Base-by-base conservation (phyloP, 2,329 filamentous ascomycete species). In the Magnaporthiopsis incrustans region DNA sequence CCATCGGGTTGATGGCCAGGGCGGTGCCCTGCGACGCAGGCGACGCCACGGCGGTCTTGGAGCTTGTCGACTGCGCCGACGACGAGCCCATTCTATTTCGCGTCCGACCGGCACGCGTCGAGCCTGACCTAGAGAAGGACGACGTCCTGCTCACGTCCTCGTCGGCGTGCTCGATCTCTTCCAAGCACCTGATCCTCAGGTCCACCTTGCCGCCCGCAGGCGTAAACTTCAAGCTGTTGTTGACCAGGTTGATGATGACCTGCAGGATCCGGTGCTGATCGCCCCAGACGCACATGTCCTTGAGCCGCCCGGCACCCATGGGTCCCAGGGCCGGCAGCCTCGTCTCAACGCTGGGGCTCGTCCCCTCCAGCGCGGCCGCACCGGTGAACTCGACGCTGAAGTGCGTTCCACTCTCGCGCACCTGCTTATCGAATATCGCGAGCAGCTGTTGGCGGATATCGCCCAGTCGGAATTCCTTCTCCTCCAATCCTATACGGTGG, bases 151-250 rank as follows among this genome's bases (percentile, higher is more conserved):
- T 84, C 25, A 81, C 77, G 44, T 82, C 75, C 6, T 32, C 69
- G 64, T 67, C 69, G 7, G 65, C 62, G 2, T 69, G 57, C 30
- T 84, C 82, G 1, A 79, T 74, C 70, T 91, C 89, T 10, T 87
- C 84, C 0, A 89, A 69, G 70, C 91, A 96, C 67, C 85, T 86
- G 65, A 97, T 92, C 10, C 86, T 85, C 11, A 97, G 83, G 32
- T 86, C 82, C 3, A 97, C 90, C 35, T 81, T 88, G 10, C 92
- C 92, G 1, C 87, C 87, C 8, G 85, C 75, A 0, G 91, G 90
- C 0, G 93, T 97, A 71, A 97, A 97, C 73, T 97, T 97, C 58
- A 97, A 78, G 73, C 89, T 91, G 77, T 97, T 97, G 75, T 90
- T 93, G 60, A 96, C 91, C 38, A 97, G 80, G 71, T 96, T 96